Percentiles rank a stretch among this genome's conserved stretches.
These are phyloP conservation scores for Fusarium keratoplasticum DNA, from an alignment of 2,329 filamentous ascomycete species.

Conservation along the genomic window DNA sequence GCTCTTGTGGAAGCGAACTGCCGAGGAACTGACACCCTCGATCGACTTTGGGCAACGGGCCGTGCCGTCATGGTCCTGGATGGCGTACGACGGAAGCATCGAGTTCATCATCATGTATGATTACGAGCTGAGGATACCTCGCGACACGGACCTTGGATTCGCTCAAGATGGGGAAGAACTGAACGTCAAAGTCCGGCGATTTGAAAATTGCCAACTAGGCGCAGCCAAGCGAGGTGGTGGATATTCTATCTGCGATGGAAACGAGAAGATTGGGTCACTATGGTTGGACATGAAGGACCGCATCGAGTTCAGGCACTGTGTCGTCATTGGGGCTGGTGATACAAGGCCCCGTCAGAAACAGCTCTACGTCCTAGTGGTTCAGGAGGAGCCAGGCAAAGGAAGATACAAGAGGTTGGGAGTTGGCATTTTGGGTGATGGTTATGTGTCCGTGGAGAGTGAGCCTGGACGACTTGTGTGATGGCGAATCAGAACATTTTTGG, in stretches of 20 bases:
- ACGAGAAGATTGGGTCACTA: background rate
- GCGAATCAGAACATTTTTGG: background rate
- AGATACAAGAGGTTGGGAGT: background rate
- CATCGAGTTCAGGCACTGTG: background rate
- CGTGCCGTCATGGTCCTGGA: background rate
- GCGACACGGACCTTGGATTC: background rate
- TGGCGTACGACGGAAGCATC: background rate
- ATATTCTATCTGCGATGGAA: background rate
- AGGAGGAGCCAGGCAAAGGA: background rate
- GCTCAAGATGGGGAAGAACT: background rate
- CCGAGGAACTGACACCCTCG: background rate
- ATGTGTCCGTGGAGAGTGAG: background rate
- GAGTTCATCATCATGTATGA: background rate
- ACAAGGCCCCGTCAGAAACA: background rate
- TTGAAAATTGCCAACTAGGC: background rate
- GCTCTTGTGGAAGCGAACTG: background rate
- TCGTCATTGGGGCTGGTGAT: background rate
- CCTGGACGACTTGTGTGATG: background rate
- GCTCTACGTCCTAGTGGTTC: background rate
- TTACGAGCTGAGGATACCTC: background rate
- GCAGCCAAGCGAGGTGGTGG: conserved; percentile 5
- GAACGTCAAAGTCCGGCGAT: background rate
- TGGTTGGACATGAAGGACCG: background rate
- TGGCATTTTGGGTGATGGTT: background rate
- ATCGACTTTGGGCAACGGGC: background rate